Evolutionary conservation across 1,284 basidiomycete species (phyloP), one percentile per base, ranked within the genome.

Genomic region (Fistulinella staudtii): DNA sequence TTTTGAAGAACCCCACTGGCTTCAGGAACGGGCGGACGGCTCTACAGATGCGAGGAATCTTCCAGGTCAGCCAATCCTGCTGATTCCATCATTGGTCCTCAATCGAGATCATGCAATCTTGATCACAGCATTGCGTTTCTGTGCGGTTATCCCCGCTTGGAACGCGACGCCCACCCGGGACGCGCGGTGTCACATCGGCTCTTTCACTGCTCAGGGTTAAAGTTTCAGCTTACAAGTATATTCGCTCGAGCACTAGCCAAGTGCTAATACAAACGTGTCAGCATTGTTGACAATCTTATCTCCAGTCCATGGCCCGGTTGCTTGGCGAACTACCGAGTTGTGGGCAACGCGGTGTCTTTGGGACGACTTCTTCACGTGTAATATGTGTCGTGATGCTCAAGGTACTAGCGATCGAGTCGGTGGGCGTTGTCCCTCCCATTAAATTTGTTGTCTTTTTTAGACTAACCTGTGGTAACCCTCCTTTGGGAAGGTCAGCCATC

Each of bases 391-490:
- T 66, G 58, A 60, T 55, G 39, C 37, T 41, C 53, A 51, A 58
- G 46, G 48, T 24, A 57, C 58, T 60, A 43, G 60, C 61, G 60
- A 61, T 49, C 38, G 51, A 36, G 47, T 50, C 50, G 57, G 55
- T 61, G 50, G 51, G 53, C 44, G 60, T 52, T 48, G n/a, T 50
- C 47, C 37, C 48, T 38, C 39, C 22, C 20, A 34, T 36, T 43
- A 50, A 54, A 54, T 61, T 54, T 43, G 54, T 63, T 57, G 47
- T 45, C 62, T 58, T 62, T 55, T 64, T 63, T 42, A 54, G 44
- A 37, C 41, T 41, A 37, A 44, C 39, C 55, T 64, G 17, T 31
- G 8, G 7, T 21, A 34, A 34, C 33, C 33, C 33, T 51, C 40
- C 37, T 64, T 57, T 53, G 47, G 50, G 36, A 54, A 41, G 54